Percentiles rank a stretch among this genome's conserved stretches.
Conservation (phyloP, 1,284 basidiomycete species). For the Ustilago nuda region DNA sequence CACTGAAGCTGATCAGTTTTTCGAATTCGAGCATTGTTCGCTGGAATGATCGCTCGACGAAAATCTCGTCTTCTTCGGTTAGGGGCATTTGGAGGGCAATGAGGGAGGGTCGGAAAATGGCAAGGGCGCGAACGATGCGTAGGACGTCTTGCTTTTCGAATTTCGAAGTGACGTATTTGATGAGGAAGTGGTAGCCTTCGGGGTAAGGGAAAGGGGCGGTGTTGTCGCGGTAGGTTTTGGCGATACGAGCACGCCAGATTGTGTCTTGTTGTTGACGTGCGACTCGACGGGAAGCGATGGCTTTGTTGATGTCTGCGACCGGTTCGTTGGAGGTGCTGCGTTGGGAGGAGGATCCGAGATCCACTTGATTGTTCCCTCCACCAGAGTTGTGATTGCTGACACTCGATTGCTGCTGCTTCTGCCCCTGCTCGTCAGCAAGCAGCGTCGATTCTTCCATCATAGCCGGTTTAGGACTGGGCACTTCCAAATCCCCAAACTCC, state of each 20-base stretch:
- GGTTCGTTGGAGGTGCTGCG: slow-evolving; percentile 46
- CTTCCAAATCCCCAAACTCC: slow-evolving; percentile 55
- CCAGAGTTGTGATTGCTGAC: slow-evolving; percentile 8
- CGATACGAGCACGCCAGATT: slow-evolving; percentile 65
- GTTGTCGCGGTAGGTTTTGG: slow-evolving; percentile 61
- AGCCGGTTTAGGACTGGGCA: slow-evolving; percentile 45
- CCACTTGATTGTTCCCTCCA: slow-evolving; percentile 21
- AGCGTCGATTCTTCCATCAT: slow-evolving; percentile 31
- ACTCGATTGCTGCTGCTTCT: slow-evolving; percentile 18
- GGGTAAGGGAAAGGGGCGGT: slow-evolving; percentile 66
- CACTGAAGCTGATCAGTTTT: slow-evolving; percentile 95
- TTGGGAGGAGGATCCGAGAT: slow-evolving; percentile 43
- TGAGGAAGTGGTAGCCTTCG: slow-evolving; percentile 67
- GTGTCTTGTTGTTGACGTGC: slow-evolving; percentile 51
- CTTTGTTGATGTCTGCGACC: slow-evolving; percentile 46
- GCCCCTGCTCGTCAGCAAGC: slow-evolving; percentile 1
- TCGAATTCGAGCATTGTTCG: slow-evolving; percentile 92
- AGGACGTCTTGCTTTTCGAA: slow-evolving; percentile 96
- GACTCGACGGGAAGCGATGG: slow-evolving; percentile 45
- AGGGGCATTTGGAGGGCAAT: slow-evolving; percentile 82
- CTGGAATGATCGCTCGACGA: slow-evolving; percentile 95
- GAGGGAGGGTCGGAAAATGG: slow-evolving; percentile 91
- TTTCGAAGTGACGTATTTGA: slow-evolving; percentile 72
- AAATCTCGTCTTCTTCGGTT: slow-evolving; percentile 71
- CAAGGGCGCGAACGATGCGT: slow-evolving; percentile 90